Conservation (phyloP, 371 early-diverging fungal genomes). For the Aphelidium insulamus region DNA sequence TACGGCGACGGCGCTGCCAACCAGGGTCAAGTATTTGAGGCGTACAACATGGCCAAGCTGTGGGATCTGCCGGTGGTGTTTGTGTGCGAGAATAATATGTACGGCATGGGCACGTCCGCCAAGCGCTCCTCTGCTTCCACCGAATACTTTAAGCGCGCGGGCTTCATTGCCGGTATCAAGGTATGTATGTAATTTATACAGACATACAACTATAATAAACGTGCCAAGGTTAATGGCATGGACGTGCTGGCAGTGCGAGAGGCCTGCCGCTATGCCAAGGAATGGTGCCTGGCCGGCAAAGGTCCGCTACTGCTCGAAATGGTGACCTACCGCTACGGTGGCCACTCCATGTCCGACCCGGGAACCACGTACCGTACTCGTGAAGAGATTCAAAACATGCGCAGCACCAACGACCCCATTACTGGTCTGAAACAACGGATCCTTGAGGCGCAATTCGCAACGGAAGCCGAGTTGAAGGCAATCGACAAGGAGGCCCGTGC, state of each 20-base stretch:
- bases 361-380: slow-evolving; percentile 95
- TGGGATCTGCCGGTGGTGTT: slow-evolving; percentile 94
- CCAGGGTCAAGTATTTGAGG: slow-evolving; percentile 98
- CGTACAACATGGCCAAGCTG: slow-evolving; percentile 97
- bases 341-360: slow-evolving; percentile 99
- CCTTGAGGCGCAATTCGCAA: slow-evolving; percentile 35
- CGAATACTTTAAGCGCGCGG: slow-evolving; percentile 87
- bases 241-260: slow-evolving; percentile 79
- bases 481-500: slow-evolving; percentile 77
- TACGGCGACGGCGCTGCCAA: slow-evolving; percentile 99
- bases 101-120: slow-evolving; percentile 97
- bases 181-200: slow-evolving; percentile 6
- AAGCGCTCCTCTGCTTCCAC: slow-evolving; percentile 75
- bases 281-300: slow-evolving; percentile 57
- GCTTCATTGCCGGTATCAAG: slow-evolving; percentile 86
- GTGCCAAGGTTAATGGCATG: slow-evolving; percentile 87
- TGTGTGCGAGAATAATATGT: slow-evolving; percentile 97
- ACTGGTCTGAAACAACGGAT: slow-evolving; percentile 65
- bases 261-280: slow-evolving; percentile 60
- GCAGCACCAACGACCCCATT: slow-evolving; percentile 77
- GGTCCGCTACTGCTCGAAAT: slow-evolving; percentile 95
- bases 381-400: slow-evolving; percentile 93
- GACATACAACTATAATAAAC: no score
- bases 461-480: slow-evolving; percentile 74
- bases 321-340: slow-evolving; percentile 95